A percentile compares a stretch with the other conserved stretches of the same genome.
Conservation (phyloP, 202 grass and related monocot species). For the Setaria viridis region DNA sequence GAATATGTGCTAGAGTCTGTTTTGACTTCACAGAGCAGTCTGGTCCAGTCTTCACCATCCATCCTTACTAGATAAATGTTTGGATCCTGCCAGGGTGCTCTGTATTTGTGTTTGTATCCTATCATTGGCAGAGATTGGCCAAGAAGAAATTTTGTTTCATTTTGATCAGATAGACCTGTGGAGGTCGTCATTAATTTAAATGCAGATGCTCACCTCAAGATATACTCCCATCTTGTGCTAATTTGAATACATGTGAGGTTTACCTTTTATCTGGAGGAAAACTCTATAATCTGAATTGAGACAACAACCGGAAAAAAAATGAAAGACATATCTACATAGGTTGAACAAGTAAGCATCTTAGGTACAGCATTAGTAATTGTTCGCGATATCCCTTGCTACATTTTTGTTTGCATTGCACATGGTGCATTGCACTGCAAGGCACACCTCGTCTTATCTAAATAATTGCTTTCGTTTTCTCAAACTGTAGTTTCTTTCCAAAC, state of each 20-base stretch:
- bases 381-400: background rate
- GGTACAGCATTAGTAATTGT: background rate
- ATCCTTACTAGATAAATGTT: background rate
- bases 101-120: background rate
- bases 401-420: background rate
- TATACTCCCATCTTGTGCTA: background rate
- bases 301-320: background rate
- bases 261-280: background rate
- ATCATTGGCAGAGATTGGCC: background rate
- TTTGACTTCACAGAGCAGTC: background rate
- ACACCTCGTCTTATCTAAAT: conserved; percentile 28
- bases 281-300: background rate
- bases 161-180: background rate
- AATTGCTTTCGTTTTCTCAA: background rate
- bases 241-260: background rate
- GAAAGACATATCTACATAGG: background rate
- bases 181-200: background rate
- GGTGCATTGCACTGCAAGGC: background rate
- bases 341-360: conserved; percentile 11
- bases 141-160: background rate
- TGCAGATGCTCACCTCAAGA: background rate
- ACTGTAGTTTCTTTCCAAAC: conserved; percentile 12
- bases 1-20: background rate
- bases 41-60: background rate
- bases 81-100: background rate